A percentile compares a stretch with the other conserved stretches of the same genome.
phyloP scores from a whole-genome alignment of 2,329 filamentous ascomycete genomes.

The Ilyonectria sp. region DNA sequence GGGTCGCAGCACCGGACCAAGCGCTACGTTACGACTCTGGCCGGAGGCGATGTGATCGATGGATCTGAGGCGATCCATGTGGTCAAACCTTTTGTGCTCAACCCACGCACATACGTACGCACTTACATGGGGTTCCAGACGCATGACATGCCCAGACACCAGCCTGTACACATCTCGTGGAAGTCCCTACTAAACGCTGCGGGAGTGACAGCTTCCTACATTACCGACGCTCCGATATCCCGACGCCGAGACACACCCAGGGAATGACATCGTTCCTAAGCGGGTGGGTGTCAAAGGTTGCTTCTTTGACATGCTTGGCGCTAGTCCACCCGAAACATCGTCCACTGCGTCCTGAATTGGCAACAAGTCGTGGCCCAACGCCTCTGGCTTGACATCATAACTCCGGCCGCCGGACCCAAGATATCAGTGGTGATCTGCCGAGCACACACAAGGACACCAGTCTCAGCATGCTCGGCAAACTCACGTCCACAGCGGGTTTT shows the following conservation, averaged over 20 bases:
- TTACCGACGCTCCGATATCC: constrained; percentile 20
- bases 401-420: background rate
- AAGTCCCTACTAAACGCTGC: background rate
- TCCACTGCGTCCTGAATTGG: constrained; percentile 8
- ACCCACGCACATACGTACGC: constrained; percentile 22
- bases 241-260: constrained; percentile 21
- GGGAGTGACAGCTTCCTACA: constrained; percentile 1
- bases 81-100: background rate
- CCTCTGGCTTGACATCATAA: background rate
- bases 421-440: background rate
- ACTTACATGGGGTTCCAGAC: constrained; percentile 24
- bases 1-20: constrained; percentile 15
- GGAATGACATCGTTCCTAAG: constrained; percentile 20
- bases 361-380: background rate
- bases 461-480: constrained; percentile 28
- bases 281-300: constrained; percentile 5
- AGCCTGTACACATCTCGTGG: background rate
- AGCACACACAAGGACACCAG: background rate
- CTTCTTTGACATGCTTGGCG: constrained; percentile 20
- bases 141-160: constrained; percentile 19
- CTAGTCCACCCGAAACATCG: constrained; percentile 10
- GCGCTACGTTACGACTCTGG: constrained; percentile 5
- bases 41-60: constrained; percentile 26
- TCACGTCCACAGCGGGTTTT: constrained; percentile 21
- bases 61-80: constrained; percentile 22